These are phyloP conservation scores for Rhododendron ferrugineum DNA, from an alignment of 148 eudicot genomes.

Conservation along the genomic window DNA sequence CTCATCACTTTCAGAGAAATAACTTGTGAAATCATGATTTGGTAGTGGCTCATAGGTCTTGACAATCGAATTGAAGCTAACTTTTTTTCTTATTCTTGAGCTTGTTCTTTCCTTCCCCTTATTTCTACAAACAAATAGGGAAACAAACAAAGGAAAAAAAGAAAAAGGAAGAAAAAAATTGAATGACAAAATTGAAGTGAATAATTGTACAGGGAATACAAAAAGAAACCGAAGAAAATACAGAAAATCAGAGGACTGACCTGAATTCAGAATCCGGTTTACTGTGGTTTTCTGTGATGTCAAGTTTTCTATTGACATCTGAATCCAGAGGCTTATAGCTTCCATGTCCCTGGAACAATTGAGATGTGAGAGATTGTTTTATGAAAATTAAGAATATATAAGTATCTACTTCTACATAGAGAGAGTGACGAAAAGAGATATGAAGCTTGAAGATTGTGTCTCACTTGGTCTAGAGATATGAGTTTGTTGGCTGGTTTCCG, in stretches of 20 bases:
- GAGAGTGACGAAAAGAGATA: not conserved
- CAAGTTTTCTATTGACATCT: slow-evolving; percentile 10
- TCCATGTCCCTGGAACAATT: slow-evolving; percentile 39
- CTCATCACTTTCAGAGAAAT: slow-evolving; percentile 19
- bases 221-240: not conserved
- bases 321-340: slow-evolving; percentile 48
- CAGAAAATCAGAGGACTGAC: slow-evolving; percentile 14
- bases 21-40: slow-evolving; percentile 9
- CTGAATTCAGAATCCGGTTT: slow-evolving; percentile 21
- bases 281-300: not conserved
- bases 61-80: slow-evolving; percentile 62
- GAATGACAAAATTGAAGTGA: not conserved
- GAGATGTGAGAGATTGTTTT: not conserved
- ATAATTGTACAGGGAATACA: not conserved
- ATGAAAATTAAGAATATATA: not conserved
- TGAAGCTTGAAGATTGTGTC: not conserved
- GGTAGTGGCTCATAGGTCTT: slow-evolving; percentile 59
- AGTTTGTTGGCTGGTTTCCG: slow-evolving; percentile 22
- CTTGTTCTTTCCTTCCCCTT: slow-evolving; percentile 33
- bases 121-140: slow-evolving; percentile 21
- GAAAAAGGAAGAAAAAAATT: not conserved
- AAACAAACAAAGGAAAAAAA: not conserved
- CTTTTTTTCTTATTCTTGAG: slow-evolving; percentile 49
- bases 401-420: not conserved
- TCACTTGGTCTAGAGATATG: slow-evolving; percentile 30